These are phyloP conservation scores for Mycena leptocephala DNA, from an alignment of 768 basidiomycete genomes.

Conservation along the genomic window DNA sequence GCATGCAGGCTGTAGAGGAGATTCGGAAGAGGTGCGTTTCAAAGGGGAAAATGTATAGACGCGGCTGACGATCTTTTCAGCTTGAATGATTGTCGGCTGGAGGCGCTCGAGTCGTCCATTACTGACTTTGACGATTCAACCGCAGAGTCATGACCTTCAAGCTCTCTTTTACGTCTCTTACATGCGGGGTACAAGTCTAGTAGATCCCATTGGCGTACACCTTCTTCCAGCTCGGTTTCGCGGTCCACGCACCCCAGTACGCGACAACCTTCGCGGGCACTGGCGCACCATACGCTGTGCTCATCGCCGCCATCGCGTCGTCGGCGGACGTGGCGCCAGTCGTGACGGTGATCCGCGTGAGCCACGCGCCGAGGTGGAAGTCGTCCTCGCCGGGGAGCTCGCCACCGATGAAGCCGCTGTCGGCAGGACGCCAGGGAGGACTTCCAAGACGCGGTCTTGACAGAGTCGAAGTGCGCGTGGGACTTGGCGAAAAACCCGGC, in stretches of 20 bases:
- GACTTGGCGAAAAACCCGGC: conserved; percentile 58
- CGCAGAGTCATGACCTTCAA: conserved; percentile 34
- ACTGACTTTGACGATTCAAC: conserved; percentile 55
- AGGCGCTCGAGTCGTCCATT: conserved; percentile 74
- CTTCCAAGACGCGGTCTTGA: conserved; percentile 56
- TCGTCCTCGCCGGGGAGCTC: conserved; percentile 67
- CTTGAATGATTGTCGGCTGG: conserved; percentile 74
- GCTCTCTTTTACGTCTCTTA: conserved; percentile 9
- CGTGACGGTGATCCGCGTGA: conserved; percentile 62
- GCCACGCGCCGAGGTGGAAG: conserved; percentile 70
- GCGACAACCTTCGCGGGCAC: conserved; percentile 16
- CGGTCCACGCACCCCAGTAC: conserved; percentile 64
- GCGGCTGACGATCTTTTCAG: conserved; percentile 49
- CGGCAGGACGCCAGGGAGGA: conserved; percentile 58
- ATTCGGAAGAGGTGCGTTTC: conserved; percentile 71
- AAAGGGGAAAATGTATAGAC: not conserved
- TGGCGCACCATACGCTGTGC: conserved; percentile 50
- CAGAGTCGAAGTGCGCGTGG: conserved; percentile 53
- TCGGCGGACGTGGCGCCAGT: conserved; percentile 54
- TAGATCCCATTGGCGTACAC: conserved; percentile 63
- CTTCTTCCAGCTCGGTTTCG: conserved; percentile 62
- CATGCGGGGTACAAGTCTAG: conserved; percentile 39
- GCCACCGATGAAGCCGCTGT: conserved; percentile 65
- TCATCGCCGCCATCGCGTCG: conserved; percentile 55
- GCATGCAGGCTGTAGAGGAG: conserved; percentile 73